A percentile compares a stretch with the other conserved stretches of the same genome.
phyloP scores from a whole-genome alignment of 768 basidiomycete species.

The Dacryopinax spathularia region DNA sequence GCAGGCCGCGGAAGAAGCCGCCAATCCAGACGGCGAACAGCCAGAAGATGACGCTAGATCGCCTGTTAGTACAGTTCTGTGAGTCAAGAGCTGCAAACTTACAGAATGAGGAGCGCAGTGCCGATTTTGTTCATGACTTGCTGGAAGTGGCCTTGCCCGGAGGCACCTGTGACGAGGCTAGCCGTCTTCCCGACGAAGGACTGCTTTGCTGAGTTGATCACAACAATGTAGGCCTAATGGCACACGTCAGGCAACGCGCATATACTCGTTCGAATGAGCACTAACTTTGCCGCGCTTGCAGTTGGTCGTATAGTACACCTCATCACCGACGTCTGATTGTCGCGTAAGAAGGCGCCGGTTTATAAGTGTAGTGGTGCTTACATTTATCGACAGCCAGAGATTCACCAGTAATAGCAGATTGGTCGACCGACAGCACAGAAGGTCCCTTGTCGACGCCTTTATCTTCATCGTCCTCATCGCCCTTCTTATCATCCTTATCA shows the following conservation, averaged over 20 bases:
- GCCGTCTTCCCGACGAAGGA: slow-evolving; percentile 36
- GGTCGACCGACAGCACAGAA: slow-evolving; percentile 30
- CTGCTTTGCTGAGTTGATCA: slow-evolving; percentile 26
- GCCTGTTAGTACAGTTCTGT: no score
- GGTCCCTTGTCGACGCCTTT: slow-evolving; percentile 29
- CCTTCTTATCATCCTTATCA: slow-evolving; percentile 8
- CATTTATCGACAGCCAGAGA: slow-evolving; percentile 35
- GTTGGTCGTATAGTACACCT: slow-evolving; percentile 14
- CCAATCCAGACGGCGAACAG: slow-evolving; percentile 35
- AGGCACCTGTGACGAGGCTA: slow-evolving; percentile 27
- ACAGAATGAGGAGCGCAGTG: slow-evolving; percentile 30
- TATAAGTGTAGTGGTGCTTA: slow-evolving; percentile 31
- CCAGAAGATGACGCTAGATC: slow-evolving; percentile 31
- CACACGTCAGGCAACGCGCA: no score
- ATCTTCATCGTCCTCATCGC: slow-evolving; percentile 21
- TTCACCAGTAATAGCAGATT: slow-evolving; percentile 36
- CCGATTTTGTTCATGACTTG: slow-evolving; percentile 33
- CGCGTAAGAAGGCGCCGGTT: neutral
- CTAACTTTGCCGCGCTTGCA: slow-evolving; percentile 29
- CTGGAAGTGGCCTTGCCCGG: slow-evolving; percentile 31
- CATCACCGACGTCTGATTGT: neutral
- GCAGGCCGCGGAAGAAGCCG: slow-evolving; percentile 28
- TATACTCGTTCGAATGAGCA: no score
- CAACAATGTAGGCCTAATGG: slow-evolving; percentile 28
- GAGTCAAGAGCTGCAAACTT: no score